Evolutionary conservation across 1,139 yeast species (phyloP).

Genomic region (Debaryomycetaceae sp.): DNA sequence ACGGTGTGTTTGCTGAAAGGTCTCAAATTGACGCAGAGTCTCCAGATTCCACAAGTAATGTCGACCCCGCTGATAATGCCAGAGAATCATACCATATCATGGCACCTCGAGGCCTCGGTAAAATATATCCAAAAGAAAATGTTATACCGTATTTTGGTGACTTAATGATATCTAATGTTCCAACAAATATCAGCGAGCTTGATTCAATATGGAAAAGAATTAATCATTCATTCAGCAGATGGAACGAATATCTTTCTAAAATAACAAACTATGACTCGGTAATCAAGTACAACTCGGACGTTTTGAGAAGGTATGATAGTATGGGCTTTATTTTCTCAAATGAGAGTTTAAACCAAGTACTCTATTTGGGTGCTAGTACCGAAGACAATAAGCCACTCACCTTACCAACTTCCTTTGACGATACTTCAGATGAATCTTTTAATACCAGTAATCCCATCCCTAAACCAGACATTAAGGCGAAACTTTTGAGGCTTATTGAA

Average conservation of each 20-base stretch:
- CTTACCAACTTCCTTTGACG: slow-evolving; percentile 8
- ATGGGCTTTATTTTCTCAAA: slow-evolving; percentile 49
- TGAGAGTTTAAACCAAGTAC: slow-evolving; percentile 44
- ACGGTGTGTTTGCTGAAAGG: slow-evolving; percentile 7
- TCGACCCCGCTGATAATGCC: slow-evolving; percentile 5
- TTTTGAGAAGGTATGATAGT: slow-evolving; percentile 39
- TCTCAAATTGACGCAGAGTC: slow-evolving; percentile 10
- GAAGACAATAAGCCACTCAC: slow-evolving; percentile 27
- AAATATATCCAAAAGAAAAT: slow-evolving; percentile 67
- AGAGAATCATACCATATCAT: slow-evolving; percentile 64
- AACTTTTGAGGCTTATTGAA: slow-evolving; percentile 34
- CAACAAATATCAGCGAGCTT: slow-evolving; percentile 52
- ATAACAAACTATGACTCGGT: slow-evolving; percentile 37
- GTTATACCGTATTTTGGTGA: slow-evolving; percentile 95
- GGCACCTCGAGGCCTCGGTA: slow-evolving; percentile 89
- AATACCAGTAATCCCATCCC: slow-evolving; percentile 3
- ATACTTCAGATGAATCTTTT: background rate
- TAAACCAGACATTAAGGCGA: slow-evolving; percentile 16
- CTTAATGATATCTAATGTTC: slow-evolving; percentile 41
- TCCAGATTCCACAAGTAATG: slow-evolving; percentile 6
- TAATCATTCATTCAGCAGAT: slow-evolving; percentile 71
- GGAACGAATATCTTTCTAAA: slow-evolving; percentile 65
- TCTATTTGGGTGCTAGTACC: slow-evolving; percentile 37
- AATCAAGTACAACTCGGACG: slow-evolving; percentile 43
- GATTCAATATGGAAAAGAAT: slow-evolving; percentile 68